These are phyloP conservation scores for Carex pumila DNA, from an alignment of 176 grass and related monocot species.

Conservation along the genomic window DNA sequence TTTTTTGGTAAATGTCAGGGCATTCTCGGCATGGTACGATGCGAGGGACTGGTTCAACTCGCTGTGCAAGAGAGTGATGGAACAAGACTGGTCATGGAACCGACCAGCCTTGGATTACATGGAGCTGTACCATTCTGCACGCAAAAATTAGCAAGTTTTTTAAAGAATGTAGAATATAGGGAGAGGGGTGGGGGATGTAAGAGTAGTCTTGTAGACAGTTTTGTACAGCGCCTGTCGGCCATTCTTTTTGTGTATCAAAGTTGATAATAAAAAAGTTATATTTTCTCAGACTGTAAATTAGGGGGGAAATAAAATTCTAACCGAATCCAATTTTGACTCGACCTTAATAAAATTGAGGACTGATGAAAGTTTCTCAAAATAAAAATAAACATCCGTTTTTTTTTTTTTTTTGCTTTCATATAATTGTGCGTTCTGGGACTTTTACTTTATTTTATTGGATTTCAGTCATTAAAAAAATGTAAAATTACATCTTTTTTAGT, in stretches of 20 bases:
- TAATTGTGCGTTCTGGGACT: no score
- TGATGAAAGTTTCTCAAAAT: no score
- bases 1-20: conserved; percentile 46
- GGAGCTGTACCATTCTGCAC: conserved; percentile 74
- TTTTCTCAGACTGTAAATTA: no score
- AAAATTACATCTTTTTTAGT: no score
- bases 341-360: no score
- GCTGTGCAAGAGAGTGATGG: conserved; percentile 84
- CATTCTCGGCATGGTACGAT: conserved; percentile 64
- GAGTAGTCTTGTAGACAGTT: conserved; percentile 10
- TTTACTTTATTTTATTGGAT: no score
- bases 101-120: conserved; percentile 83
- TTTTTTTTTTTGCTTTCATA: no score
- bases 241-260: not conserved
- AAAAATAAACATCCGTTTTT: no score
- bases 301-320: no score
- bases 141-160: conserved; percentile 30
- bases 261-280: not conserved
- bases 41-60: conserved; percentile 50
- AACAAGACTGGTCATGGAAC: conserved; percentile 98
- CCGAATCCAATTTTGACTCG: no score
- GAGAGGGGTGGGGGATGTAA: not conserved
- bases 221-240: not conserved
- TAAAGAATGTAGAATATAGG: not conserved
- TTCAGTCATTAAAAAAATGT: no score